Percentiles rank a stretch among this genome's conserved stretches.
Conservation (phyloP, 2,329 filamentous ascomycete genomes). For the Trichophyton verrucosum region DNA sequence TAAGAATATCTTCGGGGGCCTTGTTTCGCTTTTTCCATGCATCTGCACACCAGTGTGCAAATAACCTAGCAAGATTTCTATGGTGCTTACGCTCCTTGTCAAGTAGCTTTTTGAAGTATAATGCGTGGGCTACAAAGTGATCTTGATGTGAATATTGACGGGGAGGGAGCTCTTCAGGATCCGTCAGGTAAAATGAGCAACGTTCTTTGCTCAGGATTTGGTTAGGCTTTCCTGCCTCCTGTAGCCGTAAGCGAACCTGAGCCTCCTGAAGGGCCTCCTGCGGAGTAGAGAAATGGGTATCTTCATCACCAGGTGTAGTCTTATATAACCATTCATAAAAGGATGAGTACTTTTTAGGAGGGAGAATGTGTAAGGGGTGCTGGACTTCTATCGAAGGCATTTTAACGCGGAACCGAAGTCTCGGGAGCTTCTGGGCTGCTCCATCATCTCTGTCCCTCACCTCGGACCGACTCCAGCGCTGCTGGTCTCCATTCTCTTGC, state of each 20-base stretch:
- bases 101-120: constrained; percentile 71
- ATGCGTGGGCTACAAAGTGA: constrained; percentile 65
- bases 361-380: constrained; percentile 40
- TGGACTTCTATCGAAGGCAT: constrained; percentile 39
- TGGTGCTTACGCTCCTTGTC: constrained; percentile 67
- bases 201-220: constrained; percentile 58
- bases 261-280: constrained; percentile 58
- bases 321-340: constrained; percentile 54
- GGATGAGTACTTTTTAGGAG: constrained; percentile 36
- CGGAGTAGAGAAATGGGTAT: constrained; percentile 38
- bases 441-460: constrained; percentile 9
- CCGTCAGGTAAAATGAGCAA: constrained; percentile 62
- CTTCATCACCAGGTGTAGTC: constrained; percentile 36
- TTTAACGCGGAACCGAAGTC: constrained; percentile 38
- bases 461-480: constrained; percentile 4
- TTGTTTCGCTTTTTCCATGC: constrained; percentile 33
- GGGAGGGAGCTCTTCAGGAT: constrained; percentile 59
- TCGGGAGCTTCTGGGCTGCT: constrained; percentile 20
- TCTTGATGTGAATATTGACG: constrained; percentile 79
- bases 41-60: constrained; percentile 47
- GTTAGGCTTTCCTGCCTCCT: constrained; percentile 60
- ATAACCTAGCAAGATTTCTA: constrained; percentile 59
- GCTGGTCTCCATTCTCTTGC: neutral
- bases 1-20: constrained; percentile 60
- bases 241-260: constrained; percentile 52